Conservation (phyloP, 192 early-diverging fungal genomes). For the Coemansia furcata region DNA sequence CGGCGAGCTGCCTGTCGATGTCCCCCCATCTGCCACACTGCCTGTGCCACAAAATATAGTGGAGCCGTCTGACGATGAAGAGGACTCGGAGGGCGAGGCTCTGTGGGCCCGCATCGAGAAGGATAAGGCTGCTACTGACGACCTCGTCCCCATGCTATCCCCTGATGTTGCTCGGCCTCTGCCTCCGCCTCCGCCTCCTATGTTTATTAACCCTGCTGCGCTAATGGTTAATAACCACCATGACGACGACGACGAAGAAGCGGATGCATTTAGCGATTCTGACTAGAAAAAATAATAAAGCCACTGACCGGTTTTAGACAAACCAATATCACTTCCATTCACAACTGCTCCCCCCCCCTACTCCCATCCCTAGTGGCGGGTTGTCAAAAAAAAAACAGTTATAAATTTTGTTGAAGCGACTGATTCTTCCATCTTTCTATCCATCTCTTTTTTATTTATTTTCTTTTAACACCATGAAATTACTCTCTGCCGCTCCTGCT, state of each 20-base stretch:
- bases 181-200: not conserved
- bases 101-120: slow-evolving; percentile 37
- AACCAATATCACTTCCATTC: no score
- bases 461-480: not conserved
- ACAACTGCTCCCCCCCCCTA: no score
- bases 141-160: slow-evolving; percentile 25
- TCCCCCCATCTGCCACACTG: not conserved
- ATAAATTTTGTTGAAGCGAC: no score
- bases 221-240: not conserved
- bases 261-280: not conserved
- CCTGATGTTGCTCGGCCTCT: not conserved
- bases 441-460: not conserved
- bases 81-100: slow-evolving; percentile 40
- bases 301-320: no score
- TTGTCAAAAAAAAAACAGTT: no score
- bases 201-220: not conserved
- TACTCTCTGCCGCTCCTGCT: not conserved
- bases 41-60: no score
- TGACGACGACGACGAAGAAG: not conserved
- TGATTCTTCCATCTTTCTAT: no score
- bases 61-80: not conserved
- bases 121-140: slow-evolving; percentile 19
- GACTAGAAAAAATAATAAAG: not conserved
- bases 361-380: no score
- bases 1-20: slow-evolving; percentile 9